These are phyloP conservation scores for Pulveroboletus sp. DNA, from an alignment of 1,284 basidiomycete genomes.

Conservation along the genomic window DNA sequence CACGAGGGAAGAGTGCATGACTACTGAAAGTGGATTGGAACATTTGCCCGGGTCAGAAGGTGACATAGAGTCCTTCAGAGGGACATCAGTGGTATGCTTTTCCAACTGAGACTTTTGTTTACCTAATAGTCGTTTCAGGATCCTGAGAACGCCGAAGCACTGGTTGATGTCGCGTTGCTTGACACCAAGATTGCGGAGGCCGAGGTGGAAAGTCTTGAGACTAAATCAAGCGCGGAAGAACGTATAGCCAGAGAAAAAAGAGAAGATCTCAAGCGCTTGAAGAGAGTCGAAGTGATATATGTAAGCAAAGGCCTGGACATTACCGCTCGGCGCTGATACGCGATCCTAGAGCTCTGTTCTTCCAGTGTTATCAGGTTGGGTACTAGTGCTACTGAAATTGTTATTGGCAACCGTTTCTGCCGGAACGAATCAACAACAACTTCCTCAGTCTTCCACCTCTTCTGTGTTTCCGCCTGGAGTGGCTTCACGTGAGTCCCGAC, in stretches of 20 bases:
- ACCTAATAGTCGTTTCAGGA: slow-evolving; percentile 38
- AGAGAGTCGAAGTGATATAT: slow-evolving; percentile 88
- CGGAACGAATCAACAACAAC: slow-evolving; percentile 51
- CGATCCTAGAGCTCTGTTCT: slow-evolving; percentile 64
- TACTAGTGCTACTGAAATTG: slow-evolving; percentile 86
- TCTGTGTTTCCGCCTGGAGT: slow-evolving; percentile 67
- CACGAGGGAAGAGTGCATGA: slow-evolving; percentile 92
- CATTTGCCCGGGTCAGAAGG: slow-evolving; percentile 66
- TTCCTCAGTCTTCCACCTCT: slow-evolving; percentile 57
- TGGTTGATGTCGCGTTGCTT: slow-evolving; percentile 66
- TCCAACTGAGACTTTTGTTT: neutral
- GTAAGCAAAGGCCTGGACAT: slow-evolving; percentile 44
- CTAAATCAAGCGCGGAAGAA: slow-evolving; percentile 51
- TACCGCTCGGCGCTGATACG: slow-evolving; percentile 2
- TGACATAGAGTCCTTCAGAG: slow-evolving; percentile 45
- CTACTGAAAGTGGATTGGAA: slow-evolving; percentile 88
- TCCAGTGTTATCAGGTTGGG: slow-evolving; percentile 81
- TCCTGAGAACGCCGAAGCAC: slow-evolving; percentile 53
- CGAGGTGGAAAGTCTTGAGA: slow-evolving; percentile 52
- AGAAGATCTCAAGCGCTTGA: slow-evolving; percentile 79
- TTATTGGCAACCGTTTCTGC: slow-evolving; percentile 87
- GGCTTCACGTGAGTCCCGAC: slow-evolving; percentile 54
- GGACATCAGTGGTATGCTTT: slow-evolving; percentile 37
- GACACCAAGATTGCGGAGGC: slow-evolving; percentile 71
- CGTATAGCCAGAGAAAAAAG: slow-evolving; percentile 64